phyloP scores from a whole-genome alignment of 1,139 yeast species.

The Magnusiomyces suaveolens region DNA sequence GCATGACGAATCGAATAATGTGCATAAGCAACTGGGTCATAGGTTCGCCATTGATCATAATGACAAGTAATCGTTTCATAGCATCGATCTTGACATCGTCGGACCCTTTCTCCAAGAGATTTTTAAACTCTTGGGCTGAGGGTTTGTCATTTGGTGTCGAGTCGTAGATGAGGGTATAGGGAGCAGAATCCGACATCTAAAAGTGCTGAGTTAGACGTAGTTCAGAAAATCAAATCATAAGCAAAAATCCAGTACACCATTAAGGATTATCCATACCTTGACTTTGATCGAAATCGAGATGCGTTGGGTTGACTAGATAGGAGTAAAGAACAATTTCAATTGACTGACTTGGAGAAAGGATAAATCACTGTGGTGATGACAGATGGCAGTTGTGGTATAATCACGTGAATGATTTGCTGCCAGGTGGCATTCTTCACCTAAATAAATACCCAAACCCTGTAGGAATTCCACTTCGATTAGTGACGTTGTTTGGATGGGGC shows the following conservation, averaged over 20 bases:
- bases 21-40: constrained; percentile 96
- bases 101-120: constrained; percentile 75
- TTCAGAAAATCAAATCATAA: neutral
- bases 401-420: neutral
- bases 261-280: constrained; percentile 1
- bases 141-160: constrained; percentile 47
- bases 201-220: neutral
- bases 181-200: constrained; percentile 30
- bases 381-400: neutral
- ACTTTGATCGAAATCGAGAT: neutral
- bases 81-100: constrained; percentile 83
- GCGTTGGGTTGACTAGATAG: neutral
- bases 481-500: neutral
- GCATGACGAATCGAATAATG: constrained; percentile 94
- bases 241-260: no score
- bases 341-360: neutral
- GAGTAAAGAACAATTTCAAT: neutral
- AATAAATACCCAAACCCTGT: neutral
- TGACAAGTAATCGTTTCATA: constrained; percentile 77
- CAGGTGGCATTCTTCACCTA: neutral
- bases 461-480: neutral
- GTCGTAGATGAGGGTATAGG: constrained; percentile 32
- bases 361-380: neutral
- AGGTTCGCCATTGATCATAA: constrained; percentile 88
- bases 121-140: constrained; percentile 67